Evolutionary conservation across 768 basidiomycete genomes (phyloP).

Genomic region (Sarcomyxa edulis): DNA sequence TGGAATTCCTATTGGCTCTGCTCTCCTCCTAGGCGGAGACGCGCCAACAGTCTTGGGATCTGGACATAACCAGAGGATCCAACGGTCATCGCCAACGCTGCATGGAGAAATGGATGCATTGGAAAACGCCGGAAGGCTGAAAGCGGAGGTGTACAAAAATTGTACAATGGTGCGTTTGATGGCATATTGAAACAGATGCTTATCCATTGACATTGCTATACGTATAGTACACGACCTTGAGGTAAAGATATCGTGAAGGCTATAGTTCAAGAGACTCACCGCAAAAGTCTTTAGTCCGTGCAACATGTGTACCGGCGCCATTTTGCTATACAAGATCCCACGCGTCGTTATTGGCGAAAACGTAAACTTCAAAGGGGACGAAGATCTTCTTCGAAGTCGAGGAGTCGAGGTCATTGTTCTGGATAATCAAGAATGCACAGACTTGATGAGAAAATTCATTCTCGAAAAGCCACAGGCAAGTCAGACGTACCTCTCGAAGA

Average conservation of each 20-base stretch:
- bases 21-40: constrained; percentile 8
- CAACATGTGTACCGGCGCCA: constrained; percentile 61
- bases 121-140: constrained; percentile 48
- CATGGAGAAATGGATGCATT: constrained; percentile 33
- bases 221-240: constrained; percentile 31
- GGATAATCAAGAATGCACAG: constrained; percentile 45
- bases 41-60: constrained; percentile 16
- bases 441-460: constrained; percentile 54
- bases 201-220: neutral
- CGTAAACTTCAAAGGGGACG: constrained; percentile 45
- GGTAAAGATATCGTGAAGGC: constrained; percentile 9
- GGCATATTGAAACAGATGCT: neutral
- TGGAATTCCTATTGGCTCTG: constrained; percentile 10
- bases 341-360: constrained; percentile 67
- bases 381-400: constrained; percentile 42
- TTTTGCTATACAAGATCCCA: constrained; percentile 58
- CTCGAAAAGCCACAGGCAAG: constrained; percentile 46
- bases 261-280: constrained; percentile 2
- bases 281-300: constrained; percentile 50
- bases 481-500: constrained; percentile 5
- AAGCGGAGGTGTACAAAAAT: constrained; percentile 36
- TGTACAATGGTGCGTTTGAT: constrained; percentile 40
- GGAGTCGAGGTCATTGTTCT: constrained; percentile 53
- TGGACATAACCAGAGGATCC: constrained; percentile 31
- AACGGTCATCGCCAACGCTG: constrained; percentile 26